Evolutionary conservation across 2,329 filamentous ascomycete genomes (phyloP), one percentile per base, ranked within the genome.

Genomic region (Penicillium expansum): DNA sequence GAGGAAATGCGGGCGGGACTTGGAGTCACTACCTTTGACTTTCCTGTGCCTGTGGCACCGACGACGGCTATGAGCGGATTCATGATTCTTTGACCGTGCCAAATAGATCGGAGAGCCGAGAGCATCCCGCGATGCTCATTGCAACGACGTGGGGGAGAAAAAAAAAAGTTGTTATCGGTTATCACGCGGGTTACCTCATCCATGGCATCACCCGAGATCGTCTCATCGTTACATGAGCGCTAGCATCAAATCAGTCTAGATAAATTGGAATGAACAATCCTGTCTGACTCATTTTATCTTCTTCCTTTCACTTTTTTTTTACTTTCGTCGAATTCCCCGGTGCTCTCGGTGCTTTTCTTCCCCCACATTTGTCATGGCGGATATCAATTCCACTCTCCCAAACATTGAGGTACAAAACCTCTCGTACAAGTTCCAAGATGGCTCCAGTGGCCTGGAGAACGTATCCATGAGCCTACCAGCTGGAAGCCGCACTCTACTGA

Each of bases 31-130:
- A 95, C 91, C 79, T 95, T 88, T 38, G 92, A 96, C 76, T 96
- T 96, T 60, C 93, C 93, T 1, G 92, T 97, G 56, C 92, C 93
- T 10, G 93, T 97, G 47, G 92, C 90, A 64, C 93, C 93, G 48
- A 97, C 82, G 59, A 97, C 83, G 48, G 91, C 86, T 67, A 97
- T 82, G 61, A 97, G 77, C 24, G 91, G 89, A 55, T 74, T 66
- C 69, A 73, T 74, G 39, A 59, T 66, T 49, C 53, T 24, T 52
- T 52, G 66, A 62, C 61, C 52, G 30, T 58, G 44, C 44, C 59
- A 56, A 41, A 70, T 33, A 43, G 59, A 62, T 57, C 63, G 63
- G 39, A 69, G 57, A 39, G 67, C 64, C 45, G 54, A 60, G 55
- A 68, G 67, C 73, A 74, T 74, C 39, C 38, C 55, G 51, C 32